Conservation (phyloP, 2,329 filamentous ascomycete genomes). For the Colletotrichum tamarilloi region DNA sequence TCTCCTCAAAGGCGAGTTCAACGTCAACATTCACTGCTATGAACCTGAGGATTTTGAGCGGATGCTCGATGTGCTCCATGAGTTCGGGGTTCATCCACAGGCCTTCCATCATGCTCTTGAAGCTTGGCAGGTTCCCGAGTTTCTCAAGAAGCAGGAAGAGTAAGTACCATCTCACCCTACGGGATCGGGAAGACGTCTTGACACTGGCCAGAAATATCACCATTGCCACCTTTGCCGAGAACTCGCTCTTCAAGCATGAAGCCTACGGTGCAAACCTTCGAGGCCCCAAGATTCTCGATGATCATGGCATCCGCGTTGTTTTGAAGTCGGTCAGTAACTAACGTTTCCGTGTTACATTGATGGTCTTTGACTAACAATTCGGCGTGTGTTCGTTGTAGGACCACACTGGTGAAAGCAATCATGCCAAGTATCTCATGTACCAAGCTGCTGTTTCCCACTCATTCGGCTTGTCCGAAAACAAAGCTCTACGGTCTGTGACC, state of each 20-base stretch:
- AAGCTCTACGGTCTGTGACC: constrained; percentile 55
- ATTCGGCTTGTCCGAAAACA: constrained; percentile 51
- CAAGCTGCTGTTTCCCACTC: constrained; percentile 51
- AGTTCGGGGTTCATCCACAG: constrained; percentile 53
- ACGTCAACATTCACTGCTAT: constrained; percentile 57
- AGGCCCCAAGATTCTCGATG: constrained; percentile 50
- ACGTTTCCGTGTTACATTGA: neutral
- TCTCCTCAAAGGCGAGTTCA: constrained; percentile 52
- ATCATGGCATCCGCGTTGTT: constrained; percentile 52
- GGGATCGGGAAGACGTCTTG: neutral
- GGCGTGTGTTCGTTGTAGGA: constrained; percentile 38
- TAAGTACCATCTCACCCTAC: neutral
- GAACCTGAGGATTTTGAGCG: constrained; percentile 55
- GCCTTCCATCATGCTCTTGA: constrained; percentile 55
- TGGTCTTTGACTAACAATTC: neutral
- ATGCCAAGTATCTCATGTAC: constrained; percentile 53
- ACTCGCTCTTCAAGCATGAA: constrained; percentile 54
- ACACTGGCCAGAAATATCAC: constrained; percentile 46
- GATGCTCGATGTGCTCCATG: constrained; percentile 52
- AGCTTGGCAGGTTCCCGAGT: constrained; percentile 52
- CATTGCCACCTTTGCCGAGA: constrained; percentile 54
- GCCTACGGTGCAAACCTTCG: constrained; percentile 52
- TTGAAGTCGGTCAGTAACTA: constrained; percentile 48
- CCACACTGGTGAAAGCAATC: constrained; percentile 47
- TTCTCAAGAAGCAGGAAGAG: constrained; percentile 49